Conservation (phyloP, 306 rosid genomes). For the Delonix regia region DNA sequence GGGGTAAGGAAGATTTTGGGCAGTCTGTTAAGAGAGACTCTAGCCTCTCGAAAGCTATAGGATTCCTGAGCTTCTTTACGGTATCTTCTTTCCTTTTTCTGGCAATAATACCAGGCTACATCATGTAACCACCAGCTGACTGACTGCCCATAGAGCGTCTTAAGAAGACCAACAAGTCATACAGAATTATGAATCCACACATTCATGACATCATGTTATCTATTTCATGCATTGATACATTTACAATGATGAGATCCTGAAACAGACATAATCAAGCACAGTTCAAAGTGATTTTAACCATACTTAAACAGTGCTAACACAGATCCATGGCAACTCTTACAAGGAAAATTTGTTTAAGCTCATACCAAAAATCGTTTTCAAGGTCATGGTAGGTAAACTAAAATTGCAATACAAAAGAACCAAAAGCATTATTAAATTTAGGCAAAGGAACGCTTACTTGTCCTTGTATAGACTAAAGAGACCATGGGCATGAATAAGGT, state of each 20-base stretch:
- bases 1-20: no score
- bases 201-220: neutral
- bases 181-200: neutral
- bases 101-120: no score
- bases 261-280: conserved; percentile 6
- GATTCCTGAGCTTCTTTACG: no score
- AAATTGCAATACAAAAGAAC: neutral
- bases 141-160: neutral
- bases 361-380: neutral
- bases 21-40: no score
- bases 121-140: neutral
- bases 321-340: neutral
- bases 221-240: neutral
- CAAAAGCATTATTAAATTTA: conserved; percentile 5
- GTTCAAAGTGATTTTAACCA: neutral
- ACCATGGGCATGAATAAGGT: conserved; percentile 47
- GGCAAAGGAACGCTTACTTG: conserved; percentile 36
- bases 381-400: conserved; percentile 6
- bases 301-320: neutral
- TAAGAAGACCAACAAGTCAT: neutral
- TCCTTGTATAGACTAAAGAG: conserved; percentile 44
- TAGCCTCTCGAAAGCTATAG: no score
- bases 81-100: no score
- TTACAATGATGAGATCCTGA: neutral
- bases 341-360: neutral